Conservation (phyloP, 2,329 filamentous ascomycete species). For the Thielaviopsis musarum region DNA sequence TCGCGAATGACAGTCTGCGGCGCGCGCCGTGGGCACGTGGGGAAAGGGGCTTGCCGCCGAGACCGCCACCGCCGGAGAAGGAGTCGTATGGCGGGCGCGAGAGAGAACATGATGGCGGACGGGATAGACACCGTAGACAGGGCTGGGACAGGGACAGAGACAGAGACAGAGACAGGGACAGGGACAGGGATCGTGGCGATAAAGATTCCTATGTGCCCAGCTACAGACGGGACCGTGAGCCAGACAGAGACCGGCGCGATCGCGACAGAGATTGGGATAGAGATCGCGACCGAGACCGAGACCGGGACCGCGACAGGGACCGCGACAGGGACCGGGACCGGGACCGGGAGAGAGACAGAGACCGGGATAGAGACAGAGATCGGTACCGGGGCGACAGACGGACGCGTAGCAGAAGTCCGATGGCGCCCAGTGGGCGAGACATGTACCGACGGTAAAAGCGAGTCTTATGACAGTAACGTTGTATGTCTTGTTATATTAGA, state of each 20-base stretch:
- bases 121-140: background rate
- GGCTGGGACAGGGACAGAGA: background rate
- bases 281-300: slow-evolving; percentile 23
- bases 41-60: slow-evolving; percentile 5
- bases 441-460: slow-evolving; percentile 15
- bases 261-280: slow-evolving; percentile 16
- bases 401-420: slow-evolving; percentile 23
- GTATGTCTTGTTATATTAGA: no score
- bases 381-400: slow-evolving; percentile 26
- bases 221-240: slow-evolving; percentile 14
- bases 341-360: slow-evolving; percentile 20
- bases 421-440: slow-evolving; percentile 25
- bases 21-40: slow-evolving; percentile 21
- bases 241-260: slow-evolving; percentile 13
- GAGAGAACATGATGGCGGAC: background rate
- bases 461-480: background rate
- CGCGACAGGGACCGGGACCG: slow-evolving; percentile 16
- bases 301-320: background rate
- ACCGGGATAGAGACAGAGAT: slow-evolving; percentile 18
- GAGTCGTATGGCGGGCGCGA: background rate
- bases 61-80: background rate
- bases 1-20: slow-evolving; percentile 16
- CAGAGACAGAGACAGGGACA: background rate
- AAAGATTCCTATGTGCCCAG: slow-evolving; percentile 9
- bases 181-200: slow-evolving; percentile 1